Evolutionary conservation across 805 yeast genomes (phyloP), one percentile per base, ranked within the genome.

Genomic region (Blastobotrys muscicola): DNA sequence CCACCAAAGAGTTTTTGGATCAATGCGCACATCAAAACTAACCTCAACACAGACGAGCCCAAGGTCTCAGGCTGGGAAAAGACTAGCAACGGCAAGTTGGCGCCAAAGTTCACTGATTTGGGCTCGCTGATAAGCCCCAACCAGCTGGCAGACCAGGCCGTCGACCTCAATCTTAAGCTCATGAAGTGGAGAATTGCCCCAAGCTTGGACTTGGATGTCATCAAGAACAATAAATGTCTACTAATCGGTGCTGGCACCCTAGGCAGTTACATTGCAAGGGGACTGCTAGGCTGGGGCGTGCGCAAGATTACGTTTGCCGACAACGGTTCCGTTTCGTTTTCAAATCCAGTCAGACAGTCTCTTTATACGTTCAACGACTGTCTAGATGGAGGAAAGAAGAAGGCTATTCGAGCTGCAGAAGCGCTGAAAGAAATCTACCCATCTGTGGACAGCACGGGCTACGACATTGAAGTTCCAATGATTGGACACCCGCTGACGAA

Each of bases 131-230:
- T 90, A 32, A 80, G 90, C 58, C 98, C 98, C 0, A 50, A 69
- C 9, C 80, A 82, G 50, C 67, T 92, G 15, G 90, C 96, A 0
- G 84, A 82, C 47, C 97, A 94, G 61, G 90, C 97, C 0, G 89
- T 87, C 4, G 96, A 89, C 59, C 70, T 92, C 45, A 92, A 92
- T 57, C 67, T 92, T 46, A 85, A 85, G 64, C 67, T 92, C 37
- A 92, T 92, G 98, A 86, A 87, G 58, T 92, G 99, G 99, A 72
- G 98, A 51, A 75, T 92, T 12, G 86, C 85, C 0, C 97, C 98
- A 0, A 72, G 77, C 7, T 58, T 92, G 3, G 75, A 92, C 55
- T 67, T 92, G 38, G 89, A 84, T 4, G 57, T 64, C 2, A 67
- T 92, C 15, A 74, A 76, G 50, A 46, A 62, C 12, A 73, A 81